Base-by-base conservation (phyloP, 257 asterid species). In the Nemophila menziesii region DNA sequence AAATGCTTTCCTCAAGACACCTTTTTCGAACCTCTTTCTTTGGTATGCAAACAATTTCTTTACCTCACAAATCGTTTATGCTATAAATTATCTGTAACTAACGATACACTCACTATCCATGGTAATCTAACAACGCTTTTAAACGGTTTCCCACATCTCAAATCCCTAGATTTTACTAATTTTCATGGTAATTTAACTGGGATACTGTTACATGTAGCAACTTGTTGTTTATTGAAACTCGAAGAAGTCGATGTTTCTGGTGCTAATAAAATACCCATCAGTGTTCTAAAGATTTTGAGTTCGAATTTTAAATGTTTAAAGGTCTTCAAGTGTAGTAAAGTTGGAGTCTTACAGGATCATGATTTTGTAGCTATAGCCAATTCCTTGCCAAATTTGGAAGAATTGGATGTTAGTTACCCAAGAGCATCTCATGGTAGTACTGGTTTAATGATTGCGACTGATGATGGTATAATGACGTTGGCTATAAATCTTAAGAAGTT, bases 31-130 rank as follows among this genome's bases (percentile, higher is more conserved):
- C 54, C 65, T 12, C 21, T 59, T 14, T 59, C 65, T 39, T 8
- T 45, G 26, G 65, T 59, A 1, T 44, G 22, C 54, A 51, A 51
- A 14, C 59, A 46, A n/a, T 51, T 59, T 11, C 48, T 44, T 39
- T 11, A 46, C 12, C 54, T 59, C 48, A 44, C 59, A 0, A 59
- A 59, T 38, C 53, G 49, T 14, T 22, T 59, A 17, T 54, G 54
- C 0, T 5, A 2, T 22, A 36, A 27, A 15, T 51, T 59, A 5
- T 11, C 45, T 2, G 26, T 59, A 5, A 45, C 34, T 4, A 20
- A 45, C 2, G 38, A 54, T 5, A 29, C 36, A 5, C 49, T 45
- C 16, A 20, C 39, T 8, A 17, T 50, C 21, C 44, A 13, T 38
- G 53, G 53, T 45, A 45, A 29, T 7, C 16, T 58, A 11, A 19